These are phyloP conservation scores for Chlamydomonas reinhardtii DNA, from an alignment of 163 green algal species.

Conservation along the genomic window DNA sequence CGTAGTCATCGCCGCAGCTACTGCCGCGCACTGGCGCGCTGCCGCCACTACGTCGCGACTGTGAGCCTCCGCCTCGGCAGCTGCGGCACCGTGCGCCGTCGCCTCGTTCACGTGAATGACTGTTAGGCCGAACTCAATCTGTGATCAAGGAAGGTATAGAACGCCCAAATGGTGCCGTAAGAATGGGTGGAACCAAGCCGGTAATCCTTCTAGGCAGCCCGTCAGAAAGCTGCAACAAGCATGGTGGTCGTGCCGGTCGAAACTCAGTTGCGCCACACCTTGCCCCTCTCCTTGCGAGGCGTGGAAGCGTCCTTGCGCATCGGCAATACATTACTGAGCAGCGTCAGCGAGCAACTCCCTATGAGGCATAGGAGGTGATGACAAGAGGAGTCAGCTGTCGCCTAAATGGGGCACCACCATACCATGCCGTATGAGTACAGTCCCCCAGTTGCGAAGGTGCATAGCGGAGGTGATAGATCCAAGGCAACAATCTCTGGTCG, in stretches of 20 bases:
- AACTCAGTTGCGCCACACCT: constrained; percentile 23
- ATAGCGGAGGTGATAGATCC: too few relatives aligned
- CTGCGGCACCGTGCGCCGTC: neutral
- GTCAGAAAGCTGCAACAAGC: too few relatives aligned
- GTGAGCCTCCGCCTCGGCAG: neutral
- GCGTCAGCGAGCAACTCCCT: constrained; percentile 49
- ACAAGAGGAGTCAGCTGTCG: too few relatives aligned
- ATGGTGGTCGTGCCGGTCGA: too few relatives aligned
- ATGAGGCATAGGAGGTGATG: neutral
- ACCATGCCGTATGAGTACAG: too few relatives aligned
- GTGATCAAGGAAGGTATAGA: neutral
- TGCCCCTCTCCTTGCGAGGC: constrained; percentile 40
- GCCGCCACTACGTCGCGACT: neutral
- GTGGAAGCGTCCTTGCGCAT: constrained; percentile 36
- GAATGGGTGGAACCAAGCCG: too few relatives aligned
- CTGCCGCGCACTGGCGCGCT: neutral
- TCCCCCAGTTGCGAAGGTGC: too few relatives aligned
- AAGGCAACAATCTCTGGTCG: too few relatives aligned
- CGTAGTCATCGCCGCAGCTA: neutral
- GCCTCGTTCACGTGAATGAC: constrained; percentile 68
- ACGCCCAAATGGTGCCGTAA: too few relatives aligned
- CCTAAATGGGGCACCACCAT: too few relatives aligned
- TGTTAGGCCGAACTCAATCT: constrained; percentile 61
- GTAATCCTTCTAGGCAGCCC: too few relatives aligned
- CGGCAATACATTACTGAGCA: constrained; percentile 29